Conservation (phyloP, 352 stramenopile genomes). For the Globisporangium nagaii region DNA sequence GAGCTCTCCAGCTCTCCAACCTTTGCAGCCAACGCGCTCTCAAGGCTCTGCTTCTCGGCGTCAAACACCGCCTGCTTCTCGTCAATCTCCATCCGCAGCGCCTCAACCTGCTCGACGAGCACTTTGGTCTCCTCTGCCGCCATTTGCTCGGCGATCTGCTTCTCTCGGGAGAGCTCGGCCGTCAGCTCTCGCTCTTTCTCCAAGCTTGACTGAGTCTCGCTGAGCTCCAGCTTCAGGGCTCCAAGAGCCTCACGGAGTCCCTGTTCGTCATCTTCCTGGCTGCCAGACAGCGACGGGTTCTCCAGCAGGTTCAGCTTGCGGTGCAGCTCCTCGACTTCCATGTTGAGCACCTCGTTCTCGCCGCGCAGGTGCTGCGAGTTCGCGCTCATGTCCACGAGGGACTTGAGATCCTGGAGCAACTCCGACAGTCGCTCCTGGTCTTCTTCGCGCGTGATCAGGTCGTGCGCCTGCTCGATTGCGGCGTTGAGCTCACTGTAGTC, state of each 20-base stretch:
- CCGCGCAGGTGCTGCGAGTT: constrained; percentile 20
- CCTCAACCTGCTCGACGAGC: constrained; percentile 21
- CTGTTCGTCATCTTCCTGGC: constrained; percentile 4
- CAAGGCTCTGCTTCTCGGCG: constrained; percentile 19
- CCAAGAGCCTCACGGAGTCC: neutral
- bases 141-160: constrained; percentile 6
- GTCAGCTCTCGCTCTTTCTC: constrained; percentile 2
- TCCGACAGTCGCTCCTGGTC: constrained; percentile 19
- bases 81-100: constrained; percentile 13
- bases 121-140: constrained; percentile 26
- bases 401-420: constrained; percentile 26
- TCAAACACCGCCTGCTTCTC: constrained; percentile 10
- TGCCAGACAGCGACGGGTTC: constrained; percentile 2
- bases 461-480: constrained; percentile 19
- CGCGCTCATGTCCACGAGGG: constrained; percentile 16
- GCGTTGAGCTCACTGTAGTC: constrained; percentile 15
- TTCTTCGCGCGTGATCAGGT: constrained; percentile 12
- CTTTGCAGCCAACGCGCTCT: constrained; percentile 16
- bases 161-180: constrained; percentile 15
- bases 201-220: neutral
- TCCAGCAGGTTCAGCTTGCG: constrained; percentile 8
- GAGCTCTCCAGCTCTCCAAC: constrained; percentile 7
- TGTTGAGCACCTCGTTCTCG: constrained; percentile 34
- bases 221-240: neutral
- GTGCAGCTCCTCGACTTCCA: constrained; percentile 35